Conservation (phyloP, 345 rosid species). For the Rhizophora mangle region DNA sequence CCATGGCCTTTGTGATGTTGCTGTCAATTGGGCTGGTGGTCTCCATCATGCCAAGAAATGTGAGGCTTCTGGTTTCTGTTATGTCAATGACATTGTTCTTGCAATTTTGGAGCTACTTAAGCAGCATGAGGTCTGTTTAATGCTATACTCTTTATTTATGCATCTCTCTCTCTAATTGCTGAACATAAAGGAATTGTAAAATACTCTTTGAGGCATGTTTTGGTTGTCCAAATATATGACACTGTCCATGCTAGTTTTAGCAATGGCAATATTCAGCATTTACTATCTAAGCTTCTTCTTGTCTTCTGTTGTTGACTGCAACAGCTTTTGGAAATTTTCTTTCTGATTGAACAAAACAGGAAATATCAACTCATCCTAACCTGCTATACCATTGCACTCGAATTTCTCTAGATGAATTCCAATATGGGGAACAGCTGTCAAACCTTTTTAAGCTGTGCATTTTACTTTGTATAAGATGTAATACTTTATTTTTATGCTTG, state of each 20-base stretch:
- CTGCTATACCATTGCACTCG: too few relatives aligned
- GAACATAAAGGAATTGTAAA: not conserved
- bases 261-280: too few relatives aligned
- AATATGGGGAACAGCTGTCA: too few relatives aligned
- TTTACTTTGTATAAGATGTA: too few relatives aligned
- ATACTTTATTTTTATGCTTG: too few relatives aligned
- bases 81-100: slow-evolving; percentile 69
- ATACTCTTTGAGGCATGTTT: not conserved
- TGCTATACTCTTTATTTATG: not conserved
- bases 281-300: too few relatives aligned
- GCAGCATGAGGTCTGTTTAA: slow-evolving; percentile 51
- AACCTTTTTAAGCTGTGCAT: too few relatives aligned
- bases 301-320: too few relatives aligned
- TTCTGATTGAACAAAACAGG: too few relatives aligned
- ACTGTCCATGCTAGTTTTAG: not conserved
- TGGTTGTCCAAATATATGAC: not conserved
- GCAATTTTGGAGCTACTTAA: slow-evolving; percentile 74
- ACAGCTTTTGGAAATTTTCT: too few relatives aligned
- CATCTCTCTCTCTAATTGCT: not conserved
- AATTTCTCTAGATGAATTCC: too few relatives aligned
- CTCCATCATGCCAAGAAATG: slow-evolving; percentile 74
- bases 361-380: too few relatives aligned
- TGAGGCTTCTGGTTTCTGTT: slow-evolving; percentile 68
- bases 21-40: slow-evolving; percentile 69
- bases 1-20: slow-evolving; percentile 59